A percentile compares a stretch with the other conserved stretches of the same genome.
Evolutionary conservation across 176 grass and related monocot genomes (phyloP).

Genomic region (Elymus sibiricus): DNA sequence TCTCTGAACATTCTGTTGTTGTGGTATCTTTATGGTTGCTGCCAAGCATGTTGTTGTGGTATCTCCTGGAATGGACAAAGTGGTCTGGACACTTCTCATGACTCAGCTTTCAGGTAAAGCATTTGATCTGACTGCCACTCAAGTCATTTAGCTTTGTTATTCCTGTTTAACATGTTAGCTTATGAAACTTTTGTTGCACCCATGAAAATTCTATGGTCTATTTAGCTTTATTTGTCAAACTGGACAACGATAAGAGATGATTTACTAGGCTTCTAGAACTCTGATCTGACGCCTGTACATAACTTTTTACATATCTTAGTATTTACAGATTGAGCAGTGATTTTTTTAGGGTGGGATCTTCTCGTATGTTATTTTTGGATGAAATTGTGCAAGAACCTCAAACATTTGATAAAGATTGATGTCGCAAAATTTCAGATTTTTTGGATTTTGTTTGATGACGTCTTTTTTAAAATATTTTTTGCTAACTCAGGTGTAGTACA

Average conservation of each 20-base stretch:
- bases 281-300: background rate
- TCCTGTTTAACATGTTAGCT: background rate
- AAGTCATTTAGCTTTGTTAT: background rate
- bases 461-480: too few relatives aligned
- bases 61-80: background rate
- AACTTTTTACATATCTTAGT: background rate
- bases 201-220: background rate
- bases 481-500: too few relatives aligned
- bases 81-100: background rate
- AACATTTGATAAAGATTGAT: too few relatives aligned
- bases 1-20: slow-evolving; percentile 18
- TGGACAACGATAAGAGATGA: background rate
- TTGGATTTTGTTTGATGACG: too few relatives aligned
- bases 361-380: too few relatives aligned
- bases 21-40: background rate
- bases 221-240: background rate
- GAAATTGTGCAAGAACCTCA: too few relatives aligned
- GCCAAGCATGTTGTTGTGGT: background rate
- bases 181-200: background rate
- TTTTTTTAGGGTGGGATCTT: too few relatives aligned
- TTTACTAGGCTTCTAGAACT: background rate
- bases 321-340: background rate
- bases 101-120: background rate
- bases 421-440: too few relatives aligned
- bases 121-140: background rate